Evolutionary conservation across 2,329 filamentous ascomycete genomes (phyloP).

Genomic region (Fusarium subglutinans): DNA sequence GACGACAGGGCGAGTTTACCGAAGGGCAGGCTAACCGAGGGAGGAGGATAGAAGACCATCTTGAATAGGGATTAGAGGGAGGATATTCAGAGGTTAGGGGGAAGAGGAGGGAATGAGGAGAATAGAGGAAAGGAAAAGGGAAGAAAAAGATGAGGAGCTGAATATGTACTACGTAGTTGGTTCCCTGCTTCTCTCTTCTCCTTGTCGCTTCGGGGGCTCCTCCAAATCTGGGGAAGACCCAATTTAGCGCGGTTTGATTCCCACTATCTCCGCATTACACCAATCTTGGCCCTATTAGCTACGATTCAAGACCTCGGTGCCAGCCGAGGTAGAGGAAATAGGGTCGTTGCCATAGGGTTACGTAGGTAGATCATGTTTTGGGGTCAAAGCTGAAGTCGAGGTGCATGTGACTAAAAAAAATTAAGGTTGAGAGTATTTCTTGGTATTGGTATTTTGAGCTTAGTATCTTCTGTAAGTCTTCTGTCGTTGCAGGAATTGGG

Average conservation of each 20-base stretch:
- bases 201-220: neutral
- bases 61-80: neutral
- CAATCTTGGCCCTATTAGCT: conserved; percentile 1
- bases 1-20: conserved; percentile 49
- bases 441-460: neutral
- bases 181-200: neutral
- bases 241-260: conserved; percentile 12
- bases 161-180: conserved; percentile 13
- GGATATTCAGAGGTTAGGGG: neutral
- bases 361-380: neutral
- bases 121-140: neutral
- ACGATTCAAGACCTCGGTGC: neutral
- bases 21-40: conserved; percentile 67
- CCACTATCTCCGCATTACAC: conserved; percentile 24
- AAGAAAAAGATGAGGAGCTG: conserved; percentile 8
- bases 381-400: neutral
- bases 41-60: conserved; percentile 68
- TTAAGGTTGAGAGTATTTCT: neutral
- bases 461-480: neutral
- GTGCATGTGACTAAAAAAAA: neutral
- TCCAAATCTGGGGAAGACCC: conserved; percentile 25
- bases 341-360: neutral
- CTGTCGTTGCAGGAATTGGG: neutral
- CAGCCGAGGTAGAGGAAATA: neutral
- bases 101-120: neutral